Percentiles rank a stretch among this genome's conserved stretches.
phyloP scores from a whole-genome alignment of 139 green algal species.

The Chlamydomonas applanata region DNA sequence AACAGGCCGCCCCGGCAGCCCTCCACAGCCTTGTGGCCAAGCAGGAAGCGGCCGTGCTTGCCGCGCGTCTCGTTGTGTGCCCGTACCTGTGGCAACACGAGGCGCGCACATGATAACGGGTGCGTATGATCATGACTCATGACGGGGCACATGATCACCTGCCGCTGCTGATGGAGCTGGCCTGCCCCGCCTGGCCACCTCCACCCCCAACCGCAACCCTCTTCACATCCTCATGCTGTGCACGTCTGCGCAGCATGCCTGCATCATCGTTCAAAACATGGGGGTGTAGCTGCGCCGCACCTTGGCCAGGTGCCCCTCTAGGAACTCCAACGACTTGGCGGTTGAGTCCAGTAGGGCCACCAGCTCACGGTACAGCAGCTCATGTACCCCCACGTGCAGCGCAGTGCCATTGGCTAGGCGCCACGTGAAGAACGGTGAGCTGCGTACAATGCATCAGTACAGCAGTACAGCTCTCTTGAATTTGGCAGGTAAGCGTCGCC shows the following conservation, averaged over 20 bases:
- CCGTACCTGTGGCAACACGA: slow-evolving; percentile 12
- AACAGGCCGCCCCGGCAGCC: slow-evolving; percentile 37
- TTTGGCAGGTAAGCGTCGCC: no score
- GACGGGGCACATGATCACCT: no score
- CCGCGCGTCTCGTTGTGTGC: slow-evolving; percentile 29
- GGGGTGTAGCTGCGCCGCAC: no score
- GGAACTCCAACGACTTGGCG: slow-evolving; percentile 33
- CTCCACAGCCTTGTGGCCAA: slow-evolving; percentile 39
- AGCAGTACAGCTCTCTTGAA: no score
- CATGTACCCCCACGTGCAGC: slow-evolving; percentile 39
- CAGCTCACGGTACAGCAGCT: slow-evolving; percentile 40
- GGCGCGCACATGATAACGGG: no score
- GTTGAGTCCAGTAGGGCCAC: slow-evolving; percentile 37
- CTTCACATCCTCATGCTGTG: no score
- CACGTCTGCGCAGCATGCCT: no score
- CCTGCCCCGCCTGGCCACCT: no score
- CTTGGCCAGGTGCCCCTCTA: slow-evolving; percentile 32
- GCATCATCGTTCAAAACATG: no score
- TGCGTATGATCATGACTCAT: no score
- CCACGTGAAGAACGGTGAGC: slow-evolving; percentile 48
- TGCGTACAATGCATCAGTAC: slow-evolving; percentile 1
- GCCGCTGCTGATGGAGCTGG: no score
- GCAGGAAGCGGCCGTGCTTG: slow-evolving; percentile 42
- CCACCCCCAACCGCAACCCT: no score
- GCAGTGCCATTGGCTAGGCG: slow-evolving; percentile 34